Evolutionary conservation across 2,329 filamentous ascomycete genomes (phyloP).

Genomic region (Ceratocystis destructans): DNA sequence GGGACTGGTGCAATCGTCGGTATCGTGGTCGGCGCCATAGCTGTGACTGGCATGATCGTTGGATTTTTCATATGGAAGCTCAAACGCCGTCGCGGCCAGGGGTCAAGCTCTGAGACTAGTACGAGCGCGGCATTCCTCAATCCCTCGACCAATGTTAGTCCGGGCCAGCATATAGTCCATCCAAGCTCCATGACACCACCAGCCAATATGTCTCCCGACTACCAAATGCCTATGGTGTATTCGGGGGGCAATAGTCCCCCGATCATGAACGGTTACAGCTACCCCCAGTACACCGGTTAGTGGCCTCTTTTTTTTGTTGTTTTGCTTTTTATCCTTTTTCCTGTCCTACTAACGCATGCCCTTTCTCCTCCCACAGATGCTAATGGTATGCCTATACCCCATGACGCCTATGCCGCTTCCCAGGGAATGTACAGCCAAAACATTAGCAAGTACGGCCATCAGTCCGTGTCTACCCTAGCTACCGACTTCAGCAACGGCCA

Average conservation of each 20-base stretch:
- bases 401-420: not conserved
- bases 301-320: not conserved
- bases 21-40: constrained; percentile 21
- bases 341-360: not conserved
- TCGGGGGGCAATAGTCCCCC: not conserved
- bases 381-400: not conserved
- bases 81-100: not conserved
- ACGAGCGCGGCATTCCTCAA: not conserved
- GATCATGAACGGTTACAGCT: not conserved
- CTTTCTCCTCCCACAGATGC: not conserved
- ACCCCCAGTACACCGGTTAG: not conserved
- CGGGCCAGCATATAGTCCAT: not conserved
- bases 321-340: not conserved
- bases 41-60: constrained; percentile 1
- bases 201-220: not conserved
- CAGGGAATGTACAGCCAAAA: not conserved
- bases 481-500: not conserved
- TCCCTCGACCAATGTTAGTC: not conserved
- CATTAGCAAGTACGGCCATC: not conserved
- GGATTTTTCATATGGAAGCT: constrained; percentile 7
- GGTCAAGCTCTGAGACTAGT: not conserved
- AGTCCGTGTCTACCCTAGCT: not conserved
- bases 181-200: not conserved
- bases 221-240: not conserved
- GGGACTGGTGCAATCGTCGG: constrained; percentile 20